Evolutionary conservation across 2,329 filamentous ascomycete genomes (phyloP).

Genomic region (Iodosphaeria phyllophila): DNA sequence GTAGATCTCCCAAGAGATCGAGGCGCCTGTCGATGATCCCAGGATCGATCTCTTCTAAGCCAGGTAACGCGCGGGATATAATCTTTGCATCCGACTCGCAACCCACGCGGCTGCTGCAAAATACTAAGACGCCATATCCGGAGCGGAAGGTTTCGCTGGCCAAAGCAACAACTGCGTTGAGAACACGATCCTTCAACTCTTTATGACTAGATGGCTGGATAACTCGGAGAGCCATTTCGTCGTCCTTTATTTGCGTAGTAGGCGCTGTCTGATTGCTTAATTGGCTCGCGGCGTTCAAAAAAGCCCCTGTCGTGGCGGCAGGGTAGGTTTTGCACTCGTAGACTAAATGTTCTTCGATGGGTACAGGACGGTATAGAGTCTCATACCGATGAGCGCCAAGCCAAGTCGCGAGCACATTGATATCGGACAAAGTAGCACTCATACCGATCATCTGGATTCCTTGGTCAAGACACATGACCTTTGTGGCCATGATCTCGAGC

Average conservation of each 20-base stretch:
- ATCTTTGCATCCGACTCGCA: constrained; percentile 51
- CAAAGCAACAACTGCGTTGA: constrained; percentile 53
- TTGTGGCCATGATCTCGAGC: constrained; percentile 55
- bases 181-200: constrained; percentile 43
- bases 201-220: constrained; percentile 38
- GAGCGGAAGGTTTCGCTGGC: constrained; percentile 48
- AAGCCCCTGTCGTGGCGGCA: constrained; percentile 34
- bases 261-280: too few species aligned
- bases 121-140: constrained; percentile 55
- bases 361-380: constrained; percentile 56
- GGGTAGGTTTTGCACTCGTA: constrained; percentile 51
- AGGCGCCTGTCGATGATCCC: constrained; percentile 35
- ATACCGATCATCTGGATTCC: constrained; percentile 56
- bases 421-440: constrained; percentile 62
- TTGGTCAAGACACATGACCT: constrained; percentile 49
- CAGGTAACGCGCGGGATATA: constrained; percentile 48
- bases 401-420: constrained; percentile 50
- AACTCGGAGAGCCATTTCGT: constrained; percentile 20
- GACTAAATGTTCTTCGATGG: constrained; percentile 56
- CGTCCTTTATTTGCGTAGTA: too few species aligned
- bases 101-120: constrained; percentile 48
- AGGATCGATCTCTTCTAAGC: constrained; percentile 22
- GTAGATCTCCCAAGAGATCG: constrained; percentile 47
- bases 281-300: constrained; percentile 38
- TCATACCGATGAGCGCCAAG: constrained; percentile 52